phyloP scores from a whole-genome alignment of 164 flowering plant species.

The Warburgia ugandensis region DNA sequence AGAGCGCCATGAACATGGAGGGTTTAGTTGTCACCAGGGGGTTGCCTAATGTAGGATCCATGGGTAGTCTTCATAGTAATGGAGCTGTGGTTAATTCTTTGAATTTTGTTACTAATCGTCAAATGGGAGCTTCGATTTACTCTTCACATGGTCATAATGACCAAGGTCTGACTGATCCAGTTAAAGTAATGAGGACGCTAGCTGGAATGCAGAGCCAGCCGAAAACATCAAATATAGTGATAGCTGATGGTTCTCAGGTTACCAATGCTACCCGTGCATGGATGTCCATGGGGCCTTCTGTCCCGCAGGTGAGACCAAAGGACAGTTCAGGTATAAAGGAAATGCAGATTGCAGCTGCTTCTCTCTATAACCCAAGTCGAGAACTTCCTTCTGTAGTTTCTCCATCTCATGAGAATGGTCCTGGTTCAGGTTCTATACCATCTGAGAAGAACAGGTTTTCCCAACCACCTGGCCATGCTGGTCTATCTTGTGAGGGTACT shows the following conservation, averaged over 20 bases:
- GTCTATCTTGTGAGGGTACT: constrained; percentile 29
- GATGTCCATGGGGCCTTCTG: constrained; percentile 76
- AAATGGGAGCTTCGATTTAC: constrained; percentile 21
- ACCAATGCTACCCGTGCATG: constrained; percentile 65
- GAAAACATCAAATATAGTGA: constrained; percentile 22
- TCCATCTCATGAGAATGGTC: constrained; percentile 30
- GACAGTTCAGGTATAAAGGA: constrained; percentile 28
- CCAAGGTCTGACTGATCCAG: constrained; percentile 65
- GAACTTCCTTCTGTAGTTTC: constrained; percentile 33
- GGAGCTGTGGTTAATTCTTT: constrained; percentile 17
- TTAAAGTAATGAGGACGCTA: constrained; percentile 54
- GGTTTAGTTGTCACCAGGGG: constrained; percentile 31
- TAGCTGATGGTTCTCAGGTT: constrained; percentile 20
- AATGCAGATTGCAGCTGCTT: constrained; percentile 52
- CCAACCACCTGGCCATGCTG: too few relatives aligned
- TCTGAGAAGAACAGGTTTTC: constrained; percentile 29
- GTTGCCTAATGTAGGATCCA: constrained; percentile 35
- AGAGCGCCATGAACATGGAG: not conserved
- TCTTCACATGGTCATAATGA: constrained; percentile 31
- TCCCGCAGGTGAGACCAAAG: constrained; percentile 30
- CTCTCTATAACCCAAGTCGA: constrained; percentile 40
- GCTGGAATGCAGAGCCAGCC: constrained; percentile 39
- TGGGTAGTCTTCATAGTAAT: constrained; percentile 15
- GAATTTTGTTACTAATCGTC: constrained; percentile 24
- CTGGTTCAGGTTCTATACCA: constrained; percentile 29